Conservation (phyloP, 495 filamentous ascomycete genomes). For the Trichoderma reesei region DNA sequence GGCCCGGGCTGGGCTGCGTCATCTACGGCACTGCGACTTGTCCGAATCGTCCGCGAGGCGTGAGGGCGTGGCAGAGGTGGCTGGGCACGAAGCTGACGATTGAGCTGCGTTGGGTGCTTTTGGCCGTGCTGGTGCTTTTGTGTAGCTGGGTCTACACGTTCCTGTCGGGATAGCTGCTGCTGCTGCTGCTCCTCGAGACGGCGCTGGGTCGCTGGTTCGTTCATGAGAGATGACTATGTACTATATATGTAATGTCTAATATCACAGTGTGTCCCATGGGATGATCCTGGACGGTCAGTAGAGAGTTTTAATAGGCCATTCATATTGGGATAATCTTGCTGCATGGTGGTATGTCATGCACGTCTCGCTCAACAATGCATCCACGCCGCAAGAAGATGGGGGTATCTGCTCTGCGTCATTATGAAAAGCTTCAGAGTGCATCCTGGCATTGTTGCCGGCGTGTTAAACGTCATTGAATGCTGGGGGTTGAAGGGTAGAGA, state of each 20-base stretch:
- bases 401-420: too few relatives aligned
- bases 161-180: background rate
- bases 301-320: too few relatives aligned
- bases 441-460: too few relatives aligned
- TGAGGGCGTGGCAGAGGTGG: slow-evolving; percentile 27
- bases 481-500: too few relatives aligned
- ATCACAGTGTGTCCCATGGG: background rate
- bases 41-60: slow-evolving; percentile 23
- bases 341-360: too few relatives aligned
- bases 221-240: background rate
- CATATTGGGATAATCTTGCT: too few relatives aligned
- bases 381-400: too few relatives aligned
- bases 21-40: slow-evolving; percentile 40
- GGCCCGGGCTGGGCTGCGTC: slow-evolving; percentile 41
- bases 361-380: too few relatives aligned
- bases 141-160: slow-evolving; percentile 13
- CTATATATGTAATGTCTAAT: background rate
- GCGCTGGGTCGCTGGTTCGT: background rate
- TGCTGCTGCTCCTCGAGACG: background rate
- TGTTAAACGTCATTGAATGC: too few relatives aligned
- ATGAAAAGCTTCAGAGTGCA: too few relatives aligned
- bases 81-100: slow-evolving; percentile 23
- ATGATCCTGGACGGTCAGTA: too few relatives aligned
- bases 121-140: slow-evolving; percentile 23
- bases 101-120: slow-evolving; percentile 25